Percentiles rank a stretch among this genome's conserved stretches.
These are phyloP conservation scores for Emydomyces testavorans DNA, from an alignment of 2,329 filamentous ascomycete genomes.

Conservation along the genomic window DNA sequence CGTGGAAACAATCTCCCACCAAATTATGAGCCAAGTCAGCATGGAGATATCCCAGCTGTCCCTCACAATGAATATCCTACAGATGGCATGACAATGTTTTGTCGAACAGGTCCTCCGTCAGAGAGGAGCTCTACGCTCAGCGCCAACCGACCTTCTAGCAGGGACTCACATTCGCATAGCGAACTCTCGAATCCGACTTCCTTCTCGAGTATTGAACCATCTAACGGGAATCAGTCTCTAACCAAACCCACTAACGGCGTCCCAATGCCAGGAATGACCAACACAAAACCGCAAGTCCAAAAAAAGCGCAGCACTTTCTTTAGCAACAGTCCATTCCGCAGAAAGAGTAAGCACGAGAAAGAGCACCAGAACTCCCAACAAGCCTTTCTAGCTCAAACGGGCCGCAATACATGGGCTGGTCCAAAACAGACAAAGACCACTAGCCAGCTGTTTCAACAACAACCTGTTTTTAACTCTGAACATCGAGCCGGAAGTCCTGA, in stretches of 20 bases:
- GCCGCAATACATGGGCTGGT: constrained; percentile 44
- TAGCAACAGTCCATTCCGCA: constrained; percentile 81
- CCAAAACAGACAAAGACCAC: constrained; percentile 35
- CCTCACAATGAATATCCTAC: constrained; percentile 89
- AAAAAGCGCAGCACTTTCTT: constrained; percentile 78
- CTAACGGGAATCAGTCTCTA: constrained; percentile 62
- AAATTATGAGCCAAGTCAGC: constrained; percentile 47
- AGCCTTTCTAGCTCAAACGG: constrained; percentile 30
- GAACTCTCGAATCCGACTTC: constrained; percentile 85
- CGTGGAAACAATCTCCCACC: constrained; percentile 34
- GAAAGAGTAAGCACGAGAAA: constrained; percentile 75
- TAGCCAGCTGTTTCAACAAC: constrained; percentile 19
- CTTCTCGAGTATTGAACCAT: constrained; percentile 71
- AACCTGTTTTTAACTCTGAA: constrained; percentile 18
- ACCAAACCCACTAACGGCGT: constrained; percentile 42
- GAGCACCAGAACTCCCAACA: constrained; percentile 34
- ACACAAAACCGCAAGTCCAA: constrained; percentile 52
- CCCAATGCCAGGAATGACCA: constrained; percentile 36
- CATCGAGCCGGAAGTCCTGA: constrained; percentile 52
- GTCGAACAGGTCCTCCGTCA: constrained; percentile 61
- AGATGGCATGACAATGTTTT: constrained; percentile 97
- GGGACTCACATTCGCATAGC: constrained; percentile 78
- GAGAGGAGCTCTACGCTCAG: constrained; percentile 58
- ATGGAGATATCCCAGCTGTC: constrained; percentile 54
- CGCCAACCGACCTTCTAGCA: constrained; percentile 64